Evolutionary conservation across 768 basidiomycete species (phyloP), one percentile per base, ranked within the genome.

Genomic region (Hygrocybe coccinea): DNA sequence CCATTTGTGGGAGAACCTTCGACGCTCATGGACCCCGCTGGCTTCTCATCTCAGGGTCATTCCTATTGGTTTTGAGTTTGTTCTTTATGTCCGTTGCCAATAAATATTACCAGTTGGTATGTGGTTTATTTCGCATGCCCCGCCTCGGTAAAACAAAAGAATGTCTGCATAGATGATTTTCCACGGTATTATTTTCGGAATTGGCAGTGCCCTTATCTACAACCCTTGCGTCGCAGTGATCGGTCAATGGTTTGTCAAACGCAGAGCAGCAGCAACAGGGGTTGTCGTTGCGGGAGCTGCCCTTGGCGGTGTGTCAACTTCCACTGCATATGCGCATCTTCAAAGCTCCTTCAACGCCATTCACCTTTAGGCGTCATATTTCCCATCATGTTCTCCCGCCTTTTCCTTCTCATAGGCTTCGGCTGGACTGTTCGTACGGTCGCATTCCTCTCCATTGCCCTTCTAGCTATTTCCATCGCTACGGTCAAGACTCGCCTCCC

Each of bases 361-460:
- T 9, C 43, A 4, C 29, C 29, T 29, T n/a, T 8, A 21, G 53
- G 53, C 33, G 43, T 54, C 25, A 45, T 54, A 10, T 54, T 45
- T 17, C 53, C 53, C 15, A 35, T 46, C 12, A 54, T 54, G 53
- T 21, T 54, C 11, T 54, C 53, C 21, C 41, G 43, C 3, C 44
- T 54, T 34, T 44, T 54, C 12, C 15, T 45, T 17, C 35, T 17
- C 12, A 29, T 45, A n/a, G 53, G 53, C 24, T 54, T 54, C 33
- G 41, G 41, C 15, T 54, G 53, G 53, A 45, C 53, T 3, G 53
- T 54, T 5, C 53, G 53, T n/a, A 21, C 53, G 17, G 36, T 54
- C 19, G 53, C 53, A 9, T 46, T 54, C 43, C 35, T 54, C 24
- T 44, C 35, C 22, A 25, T 54, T 25, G 53, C n/a, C 12, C n/a